Evolutionary conservation across 2,329 filamentous ascomycete species (phyloP).

Genomic region (Meredithiella fracta): DNA sequence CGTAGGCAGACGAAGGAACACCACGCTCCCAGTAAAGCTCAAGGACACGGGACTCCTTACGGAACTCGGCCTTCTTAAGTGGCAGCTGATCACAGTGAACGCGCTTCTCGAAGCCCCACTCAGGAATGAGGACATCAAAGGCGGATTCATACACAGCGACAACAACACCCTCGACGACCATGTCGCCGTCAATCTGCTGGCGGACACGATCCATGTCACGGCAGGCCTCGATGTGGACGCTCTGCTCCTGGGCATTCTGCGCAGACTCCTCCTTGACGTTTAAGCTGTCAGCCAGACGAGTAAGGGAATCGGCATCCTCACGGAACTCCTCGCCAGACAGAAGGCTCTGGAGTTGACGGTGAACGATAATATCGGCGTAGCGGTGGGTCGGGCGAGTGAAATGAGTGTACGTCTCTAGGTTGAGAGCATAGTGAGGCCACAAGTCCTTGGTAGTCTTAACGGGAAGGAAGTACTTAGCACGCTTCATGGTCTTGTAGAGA

Average conservation of each 20-base stretch:
- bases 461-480: constrained; percentile 85
- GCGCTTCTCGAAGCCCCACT: constrained; percentile 98
- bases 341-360: constrained; percentile 80
- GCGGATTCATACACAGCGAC: constrained; percentile 96
- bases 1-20: constrained; percentile 84
- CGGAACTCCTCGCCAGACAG: constrained; percentile 71
- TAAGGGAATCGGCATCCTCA: constrained; percentile 74
- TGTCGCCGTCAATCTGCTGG: constrained; percentile 71
- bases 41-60: constrained; percentile 85
- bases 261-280: constrained; percentile 99
- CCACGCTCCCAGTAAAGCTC: constrained; percentile 99
- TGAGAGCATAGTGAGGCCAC: constrained; percentile 79
- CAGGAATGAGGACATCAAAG: constrained; percentile 93
- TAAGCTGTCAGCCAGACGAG: constrained; percentile 86
- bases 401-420: constrained; percentile 87
- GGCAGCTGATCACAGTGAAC: constrained; percentile 97
- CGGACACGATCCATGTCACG: constrained; percentile 87
- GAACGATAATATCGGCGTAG: constrained; percentile 87
- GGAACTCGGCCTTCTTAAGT: constrained; percentile 96
- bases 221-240: constrained; percentile 95
- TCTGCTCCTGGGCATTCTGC: constrained; percentile 94
- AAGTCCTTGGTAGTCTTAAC: constrained; percentile 63
- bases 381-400: constrained; percentile 91
- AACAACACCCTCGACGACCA: constrained; percentile 91
- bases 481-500: constrained; percentile 85